A percentile compares a stretch with the other conserved stretches of the same genome.
These are phyloP conservation scores for Hyphodiscus sp. DNA, from an alignment of 2,329 filamentous ascomycete genomes.

Conservation along the genomic window DNA sequence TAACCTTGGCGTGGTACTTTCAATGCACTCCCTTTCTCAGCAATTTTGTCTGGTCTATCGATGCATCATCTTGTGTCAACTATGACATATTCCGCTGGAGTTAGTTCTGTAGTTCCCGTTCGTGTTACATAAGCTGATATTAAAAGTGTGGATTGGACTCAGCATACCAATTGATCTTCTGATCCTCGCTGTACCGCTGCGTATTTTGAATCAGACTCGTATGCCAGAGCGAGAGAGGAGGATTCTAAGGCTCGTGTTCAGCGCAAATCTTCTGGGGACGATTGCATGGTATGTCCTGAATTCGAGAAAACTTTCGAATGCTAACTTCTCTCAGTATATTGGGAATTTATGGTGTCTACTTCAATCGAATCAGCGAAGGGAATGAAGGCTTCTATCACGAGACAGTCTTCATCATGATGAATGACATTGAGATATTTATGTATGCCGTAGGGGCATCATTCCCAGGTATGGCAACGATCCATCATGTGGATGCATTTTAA, in stretches of 20 bases:
- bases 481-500: neutral
- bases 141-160: slow-evolving; percentile 23
- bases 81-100: slow-evolving; percentile 26
- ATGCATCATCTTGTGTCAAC: slow-evolving; percentile 21
- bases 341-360: slow-evolving; percentile 21
- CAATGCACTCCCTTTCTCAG: slow-evolving; percentile 24
- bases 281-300: slow-evolving; percentile 19
- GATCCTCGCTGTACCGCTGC: slow-evolving; percentile 22
- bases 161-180: slow-evolving; percentile 26
- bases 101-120: slow-evolving; percentile 5
- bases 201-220: slow-evolving; percentile 19
- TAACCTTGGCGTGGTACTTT: slow-evolving; percentile 21
- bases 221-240: slow-evolving; percentile 22
- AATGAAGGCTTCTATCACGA: slow-evolving; percentile 23
- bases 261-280: slow-evolving; percentile 26
- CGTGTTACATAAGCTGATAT: slow-evolving; percentile 1
- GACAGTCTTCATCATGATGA: slow-evolving; percentile 25
- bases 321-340: slow-evolving; percentile 6
- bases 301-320: too few species aligned
- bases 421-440: slow-evolving; percentile 27
- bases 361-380: slow-evolving; percentile 10
- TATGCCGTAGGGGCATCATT: slow-evolving; percentile 28
- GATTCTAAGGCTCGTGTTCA: slow-evolving; percentile 25
- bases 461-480: slow-evolving; percentile 5
- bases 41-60: slow-evolving; percentile 24